Evolutionary conservation across 2,329 filamentous ascomycete species (phyloP).

Genomic region (Aspergillus uvarum): DNA sequence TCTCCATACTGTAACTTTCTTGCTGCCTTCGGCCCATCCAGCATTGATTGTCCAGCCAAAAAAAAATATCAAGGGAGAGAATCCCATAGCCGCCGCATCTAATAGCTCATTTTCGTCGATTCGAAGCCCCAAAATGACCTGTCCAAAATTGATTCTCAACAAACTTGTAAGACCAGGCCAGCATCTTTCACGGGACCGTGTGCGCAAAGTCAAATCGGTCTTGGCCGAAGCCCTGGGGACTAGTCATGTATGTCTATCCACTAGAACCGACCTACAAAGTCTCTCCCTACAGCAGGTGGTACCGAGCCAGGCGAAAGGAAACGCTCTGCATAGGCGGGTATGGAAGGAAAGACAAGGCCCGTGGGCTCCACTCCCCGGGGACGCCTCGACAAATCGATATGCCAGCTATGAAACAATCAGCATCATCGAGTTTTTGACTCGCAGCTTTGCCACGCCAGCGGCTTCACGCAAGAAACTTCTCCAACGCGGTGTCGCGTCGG

Average conservation of each 20-base stretch:
- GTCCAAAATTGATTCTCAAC: slow-evolving; percentile 20
- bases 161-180: slow-evolving; percentile 12
- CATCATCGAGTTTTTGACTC: slow-evolving; percentile 17
- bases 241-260: neutral
- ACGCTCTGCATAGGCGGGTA: slow-evolving; percentile 16
- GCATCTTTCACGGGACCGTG: slow-evolving; percentile 11
- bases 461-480: slow-evolving; percentile 19
- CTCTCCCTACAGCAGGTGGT: slow-evolving; percentile 4
- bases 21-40: slow-evolving; percentile 2
- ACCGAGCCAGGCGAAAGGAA: slow-evolving; percentile 11
- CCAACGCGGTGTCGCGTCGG: slow-evolving; percentile 6
- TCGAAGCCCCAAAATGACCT: slow-evolving; percentile 14
- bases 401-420: slow-evolving; percentile 13
- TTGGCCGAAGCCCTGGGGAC: neutral
- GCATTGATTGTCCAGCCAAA: slow-evolving; percentile 6
- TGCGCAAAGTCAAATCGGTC: slow-evolving; percentile 10
- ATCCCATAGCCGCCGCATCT: neutral
- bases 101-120: neutral
- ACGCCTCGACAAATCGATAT: slow-evolving; percentile 14
- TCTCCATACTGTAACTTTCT: neutral
- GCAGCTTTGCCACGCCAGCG: slow-evolving; percentile 21
- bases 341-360: slow-evolving; percentile 14
- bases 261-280: neutral
- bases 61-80: slow-evolving; percentile 7
- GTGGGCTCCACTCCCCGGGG: slow-evolving; percentile 16